Conservation (phyloP, 1,284 basidiomycete genomes). For the Ceratobasidium sp. region DNA sequence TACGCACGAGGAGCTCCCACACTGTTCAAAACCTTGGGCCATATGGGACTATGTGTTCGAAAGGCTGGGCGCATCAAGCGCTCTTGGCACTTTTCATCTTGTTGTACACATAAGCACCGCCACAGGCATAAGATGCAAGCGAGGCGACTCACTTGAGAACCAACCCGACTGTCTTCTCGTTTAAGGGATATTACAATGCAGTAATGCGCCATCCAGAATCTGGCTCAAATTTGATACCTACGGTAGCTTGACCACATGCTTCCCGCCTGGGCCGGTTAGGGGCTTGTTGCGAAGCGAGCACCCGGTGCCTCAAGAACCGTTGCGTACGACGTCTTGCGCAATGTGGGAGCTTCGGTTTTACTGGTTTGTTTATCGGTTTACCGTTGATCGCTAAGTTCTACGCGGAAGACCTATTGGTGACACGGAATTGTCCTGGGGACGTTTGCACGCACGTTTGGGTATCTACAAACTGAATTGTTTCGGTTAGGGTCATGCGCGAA, state of each 20-base stretch:
- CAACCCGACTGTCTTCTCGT: background rate
- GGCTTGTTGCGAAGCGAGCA: background rate
- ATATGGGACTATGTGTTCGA: constrained; percentile 4
- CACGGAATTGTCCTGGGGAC: too few relatives aligned
- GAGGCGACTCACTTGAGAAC: background rate
- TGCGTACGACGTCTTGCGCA: background rate
- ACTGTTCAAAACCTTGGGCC: background rate
- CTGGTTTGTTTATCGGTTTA: background rate
- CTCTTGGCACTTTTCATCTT: constrained; percentile 14
- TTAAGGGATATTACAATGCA: too few relatives aligned
- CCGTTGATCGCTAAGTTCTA: background rate
- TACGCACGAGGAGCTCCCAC: background rate
- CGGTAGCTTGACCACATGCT: constrained; percentile 3
- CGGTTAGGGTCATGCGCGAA: background rate
- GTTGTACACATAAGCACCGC: background rate
- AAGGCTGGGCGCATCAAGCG: constrained; percentile 25
- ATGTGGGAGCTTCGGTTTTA: background rate
- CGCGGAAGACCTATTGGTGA: too few relatives aligned
- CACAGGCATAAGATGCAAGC: background rate
- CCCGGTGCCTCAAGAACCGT: background rate
- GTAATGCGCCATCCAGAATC: too few relatives aligned
- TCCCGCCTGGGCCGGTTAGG: background rate
- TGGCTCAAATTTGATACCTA: too few relatives aligned
- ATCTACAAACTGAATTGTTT: background rate
- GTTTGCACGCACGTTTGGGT: too few relatives aligned